Conservation (phyloP, 1,139 yeast genomes). For the Entelexis sorbosivorans region DNA sequence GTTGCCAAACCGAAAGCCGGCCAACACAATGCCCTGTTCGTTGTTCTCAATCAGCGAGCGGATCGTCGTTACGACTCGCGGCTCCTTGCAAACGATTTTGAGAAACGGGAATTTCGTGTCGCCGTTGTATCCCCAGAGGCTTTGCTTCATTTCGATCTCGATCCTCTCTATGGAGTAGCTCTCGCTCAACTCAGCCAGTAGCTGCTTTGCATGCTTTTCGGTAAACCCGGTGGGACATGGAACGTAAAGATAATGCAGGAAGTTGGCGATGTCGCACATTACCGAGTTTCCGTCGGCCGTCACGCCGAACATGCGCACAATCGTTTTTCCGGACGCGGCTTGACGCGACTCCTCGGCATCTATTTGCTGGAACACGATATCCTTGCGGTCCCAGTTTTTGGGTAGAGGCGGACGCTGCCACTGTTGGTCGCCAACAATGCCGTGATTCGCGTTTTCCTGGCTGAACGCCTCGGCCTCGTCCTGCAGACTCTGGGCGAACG, state of each 20-base stretch:
- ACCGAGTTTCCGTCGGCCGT: conserved; percentile 80
- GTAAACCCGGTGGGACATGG: conserved; percentile 79
- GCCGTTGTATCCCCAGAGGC: conserved; percentile 89
- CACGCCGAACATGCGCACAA: conserved; percentile 83
- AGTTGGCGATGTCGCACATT: conserved; percentile 79
- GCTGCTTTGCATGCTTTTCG: conserved; percentile 41
- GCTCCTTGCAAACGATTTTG: conserved; percentile 57
- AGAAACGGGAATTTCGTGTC: conserved; percentile 68
- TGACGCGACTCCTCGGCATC: conserved; percentile 74
- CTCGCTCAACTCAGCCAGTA: conserved; percentile 38
- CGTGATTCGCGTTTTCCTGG: conserved; percentile 7
- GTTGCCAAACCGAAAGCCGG: conserved; percentile 25
- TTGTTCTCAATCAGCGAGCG: conserved; percentile 66
- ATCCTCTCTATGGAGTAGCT: conserved; percentile 31
- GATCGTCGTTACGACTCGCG: conserved; percentile 52
- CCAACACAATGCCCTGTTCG: background rate
- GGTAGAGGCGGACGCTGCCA: conserved; percentile 22
- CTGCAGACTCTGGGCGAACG: conserved; percentile 15
- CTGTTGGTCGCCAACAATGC: conserved; percentile 20
- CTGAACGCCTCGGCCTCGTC: conserved; percentile 8
- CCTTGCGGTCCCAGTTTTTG: conserved; percentile 8
- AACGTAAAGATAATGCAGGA: conserved; percentile 79
- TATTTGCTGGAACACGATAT: conserved; percentile 64
- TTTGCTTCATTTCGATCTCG: conserved; percentile 60
- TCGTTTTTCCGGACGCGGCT: conserved; percentile 35